Evolutionary conservation across 106 monocot species (phyloP).

Genomic region (Platanthera guangdongensis): DNA sequence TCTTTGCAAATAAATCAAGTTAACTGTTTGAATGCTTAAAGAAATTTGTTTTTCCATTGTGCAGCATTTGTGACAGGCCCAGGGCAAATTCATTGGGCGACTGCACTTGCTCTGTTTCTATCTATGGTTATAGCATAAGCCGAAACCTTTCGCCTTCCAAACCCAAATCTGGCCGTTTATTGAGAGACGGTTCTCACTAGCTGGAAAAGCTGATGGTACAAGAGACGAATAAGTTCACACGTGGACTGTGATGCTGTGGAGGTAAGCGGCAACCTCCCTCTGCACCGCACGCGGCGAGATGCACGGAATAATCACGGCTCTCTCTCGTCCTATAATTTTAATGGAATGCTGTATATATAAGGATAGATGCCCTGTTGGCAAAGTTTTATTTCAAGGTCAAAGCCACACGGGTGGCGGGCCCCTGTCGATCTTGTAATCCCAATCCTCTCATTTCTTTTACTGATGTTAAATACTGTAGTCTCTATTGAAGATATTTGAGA

Average conservation of each 20-base stretch:
- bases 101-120: conserved; percentile 9
- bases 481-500: neutral
- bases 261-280: neutral
- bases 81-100: conserved; percentile 7
- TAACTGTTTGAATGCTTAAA: neutral
- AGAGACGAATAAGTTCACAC: neutral
- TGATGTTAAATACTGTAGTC: neutral
- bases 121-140: conserved; percentile 14
- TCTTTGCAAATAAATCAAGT: neutral
- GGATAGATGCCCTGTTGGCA: neutral
- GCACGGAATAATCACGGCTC: neutral
- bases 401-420: conserved; percentile 68
- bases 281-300: neutral
- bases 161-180: neutral
- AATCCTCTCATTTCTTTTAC: neutral
- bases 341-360: conserved; percentile 20
- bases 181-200: neutral
- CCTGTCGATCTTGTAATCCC: conserved; percentile 4
- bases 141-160: conserved; percentile 6
- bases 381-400: conserved; percentile 25
- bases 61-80: conserved; percentile 17
- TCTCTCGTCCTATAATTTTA: neutral
- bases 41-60: neutral
- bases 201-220: conserved; percentile 2
- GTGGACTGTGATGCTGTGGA: neutral